phyloP scores from a whole-genome alignment of 148 eudicot genomes.

The Diospyros kaki region DNA sequence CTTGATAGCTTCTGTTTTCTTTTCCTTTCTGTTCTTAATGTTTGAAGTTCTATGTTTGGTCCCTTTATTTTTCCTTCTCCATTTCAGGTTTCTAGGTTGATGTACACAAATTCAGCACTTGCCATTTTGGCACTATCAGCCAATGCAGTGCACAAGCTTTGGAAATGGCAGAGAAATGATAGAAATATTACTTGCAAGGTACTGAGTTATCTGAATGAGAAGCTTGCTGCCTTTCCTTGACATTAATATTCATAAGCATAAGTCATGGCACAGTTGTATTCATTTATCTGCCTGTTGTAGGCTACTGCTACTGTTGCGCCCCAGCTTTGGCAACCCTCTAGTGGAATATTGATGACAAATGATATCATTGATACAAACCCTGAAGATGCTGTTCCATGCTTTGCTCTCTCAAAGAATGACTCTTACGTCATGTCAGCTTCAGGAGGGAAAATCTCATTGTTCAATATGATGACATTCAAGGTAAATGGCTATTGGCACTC shows the following conservation, averaged over 20 bases:
- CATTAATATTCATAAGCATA: background rate
- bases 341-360: constrained; percentile 86
- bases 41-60: background rate
- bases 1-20: background rate
- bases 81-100: constrained; percentile 71
- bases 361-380: constrained; percentile 64
- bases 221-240: background rate
- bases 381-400: constrained; percentile 85
- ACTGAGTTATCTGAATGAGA: constrained; percentile 6
- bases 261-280: background rate
- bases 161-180: constrained; percentile 87
- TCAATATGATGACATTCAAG: constrained; percentile 90
- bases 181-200: constrained; percentile 64
- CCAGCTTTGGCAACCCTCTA: constrained; percentile 81
- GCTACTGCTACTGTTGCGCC: constrained; percentile 71
- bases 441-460: constrained; percentile 81
- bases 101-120: constrained; percentile 71
- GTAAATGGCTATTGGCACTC: constrained; percentile 23
- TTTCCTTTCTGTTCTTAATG: background rate
- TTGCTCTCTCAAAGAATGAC: constrained; percentile 86
- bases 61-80: background rate
- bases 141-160: constrained; percentile 82
- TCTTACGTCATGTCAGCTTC: constrained; percentile 91
- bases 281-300: constrained; percentile 26
- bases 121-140: constrained; percentile 78